Evolutionary conservation across 2,329 filamentous ascomycete species (phyloP), one percentile per base, ranked within the genome.

Genomic region (Coniochaeta sp.): DNA sequence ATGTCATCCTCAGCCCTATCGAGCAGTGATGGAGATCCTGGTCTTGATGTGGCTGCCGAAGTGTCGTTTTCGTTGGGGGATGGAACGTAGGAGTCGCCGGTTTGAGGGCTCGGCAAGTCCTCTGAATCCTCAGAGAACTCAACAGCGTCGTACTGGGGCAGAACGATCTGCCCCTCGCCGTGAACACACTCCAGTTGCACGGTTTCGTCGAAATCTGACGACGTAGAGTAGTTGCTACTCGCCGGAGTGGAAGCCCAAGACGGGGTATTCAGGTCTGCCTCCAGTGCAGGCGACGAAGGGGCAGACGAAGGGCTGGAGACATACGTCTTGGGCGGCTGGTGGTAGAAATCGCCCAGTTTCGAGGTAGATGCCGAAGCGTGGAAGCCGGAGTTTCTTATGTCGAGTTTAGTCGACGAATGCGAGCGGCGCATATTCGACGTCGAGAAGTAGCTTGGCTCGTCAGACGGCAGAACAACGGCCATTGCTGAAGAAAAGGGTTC

Each of bases 1-100:
- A 84, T 87, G 67, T 96, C 91, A 60, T 96, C 91, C 58, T 87
- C 86, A 8, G 87, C 86, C 28, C 83, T 78, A 45, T 83, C 78
- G 8, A 70, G 70, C 27, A 75, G 59, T 27, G 80, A 71, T 14
- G 83, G 77, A 2, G 79, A 80, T 53, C 80, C 81, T 5, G 84
- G 80, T 32, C 78, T 73, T 12, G 78, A 77, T n/a, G 76, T 71
- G 52, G 67, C 61, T 24, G 68, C 69, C 4, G 82, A 78, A 24
- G 66, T 70, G 35, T 80, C 77, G 42, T 77, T 74, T 27, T 79
- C 77, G n/a, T 73, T 68, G 13, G 77, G 75, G 4, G 80, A 82
- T n/a, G 73, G 65, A 0, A 71, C 71, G 53, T 76, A 76, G 2
- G 78, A 78, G 58, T 75, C 73, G 55, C 65, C 75, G 20, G 68